phyloP scores from a whole-genome alignment of 306 rosid genomes.

The Ziziphus jujuba region DNA sequence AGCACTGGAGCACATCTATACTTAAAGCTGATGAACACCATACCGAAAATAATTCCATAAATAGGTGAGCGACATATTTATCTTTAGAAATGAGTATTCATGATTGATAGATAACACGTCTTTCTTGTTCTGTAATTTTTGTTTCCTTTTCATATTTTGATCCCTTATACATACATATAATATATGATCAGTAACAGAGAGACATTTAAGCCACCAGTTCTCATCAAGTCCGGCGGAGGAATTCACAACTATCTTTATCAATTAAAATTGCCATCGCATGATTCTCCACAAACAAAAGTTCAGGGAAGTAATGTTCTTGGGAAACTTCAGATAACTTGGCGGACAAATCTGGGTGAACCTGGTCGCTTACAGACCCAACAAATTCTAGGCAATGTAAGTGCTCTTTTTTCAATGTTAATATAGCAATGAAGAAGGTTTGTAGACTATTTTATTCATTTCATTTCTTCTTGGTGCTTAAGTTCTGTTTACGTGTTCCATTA shows the following conservation, averaged over 20 bases:
- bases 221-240: conserved; percentile 91
- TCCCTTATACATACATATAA: too few relatives aligned
- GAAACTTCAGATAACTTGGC: conserved; percentile 97
- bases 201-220: conserved; percentile 62
- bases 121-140: conserved; percentile 12
- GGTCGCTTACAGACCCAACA: conserved; percentile 97
- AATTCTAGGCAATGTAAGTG: conserved; percentile 93
- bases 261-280: conserved; percentile 53
- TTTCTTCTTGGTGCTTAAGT: not conserved
- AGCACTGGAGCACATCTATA: conserved; percentile 69
- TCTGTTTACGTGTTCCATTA: not conserved
- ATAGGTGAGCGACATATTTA: conserved; percentile 49
- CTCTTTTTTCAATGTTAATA: conserved; percentile 17
- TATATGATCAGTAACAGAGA: conserved; percentile 46
- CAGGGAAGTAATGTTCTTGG: conserved; percentile 97
- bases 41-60: conserved; percentile 40
- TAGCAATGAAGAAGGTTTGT: not conserved
- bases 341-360: conserved; percentile 96
- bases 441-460: not conserved
- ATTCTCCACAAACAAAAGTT: conserved; percentile 57
- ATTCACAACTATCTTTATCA: conserved; percentile 92
- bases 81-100: conserved; percentile 18
- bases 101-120: conserved; percentile 7
- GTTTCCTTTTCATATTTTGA: conserved; percentile 4
- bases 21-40: conserved; percentile 67